Base-by-base conservation (phyloP, 306 rosid species). In the Dalbergia oliveri region DNA sequence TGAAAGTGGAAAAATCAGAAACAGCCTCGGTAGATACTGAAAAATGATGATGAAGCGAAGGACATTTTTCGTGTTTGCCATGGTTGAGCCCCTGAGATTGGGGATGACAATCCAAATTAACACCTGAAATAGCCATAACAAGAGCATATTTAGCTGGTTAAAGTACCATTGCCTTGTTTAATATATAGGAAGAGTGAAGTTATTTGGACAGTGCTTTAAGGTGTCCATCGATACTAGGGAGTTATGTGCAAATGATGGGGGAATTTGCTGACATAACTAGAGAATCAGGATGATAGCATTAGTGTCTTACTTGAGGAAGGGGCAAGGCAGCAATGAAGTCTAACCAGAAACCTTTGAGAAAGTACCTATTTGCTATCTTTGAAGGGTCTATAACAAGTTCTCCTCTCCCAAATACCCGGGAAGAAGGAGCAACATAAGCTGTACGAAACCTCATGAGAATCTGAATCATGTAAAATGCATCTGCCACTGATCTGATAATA, bases 1-100 rank as follows among this genome's bases (percentile, higher is more conserved):
- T 9, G 97, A 90, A 74, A 93, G 89, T 8, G 98, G 98, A 75
- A 86, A 91, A 72, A 93, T 90, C 61, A 93, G 92, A 85, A 80
- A 88, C n/a, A 93, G 90, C 72, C 97, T 84, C 5, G 94, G 94
- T 19, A 93, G 45, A 84, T 93, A 93, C 75, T 93, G 98, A 67
- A 90, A 83, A 53, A 91, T 90, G 69, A 91, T 80, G 75, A 85
- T 80, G 84, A 91, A 90, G 11, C 97, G 86, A 75, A 93, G 93
- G 50, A 87, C 87, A 66, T 90, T 90, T 79, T 88, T 91, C 4
- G 94, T 93, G 86, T 91, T 91, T 47, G 90, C 83, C 86, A 85
- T 86, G 65, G 92, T 90, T 16, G 94, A 91, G 58, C 97, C 98
- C 4, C 77, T 73, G 33, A 93, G 94, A 69, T 43, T 86, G n/a